These are phyloP conservation scores for Geranium rotundifolium DNA, from an alignment of 345 rosid species.

Conservation along the genomic window DNA sequence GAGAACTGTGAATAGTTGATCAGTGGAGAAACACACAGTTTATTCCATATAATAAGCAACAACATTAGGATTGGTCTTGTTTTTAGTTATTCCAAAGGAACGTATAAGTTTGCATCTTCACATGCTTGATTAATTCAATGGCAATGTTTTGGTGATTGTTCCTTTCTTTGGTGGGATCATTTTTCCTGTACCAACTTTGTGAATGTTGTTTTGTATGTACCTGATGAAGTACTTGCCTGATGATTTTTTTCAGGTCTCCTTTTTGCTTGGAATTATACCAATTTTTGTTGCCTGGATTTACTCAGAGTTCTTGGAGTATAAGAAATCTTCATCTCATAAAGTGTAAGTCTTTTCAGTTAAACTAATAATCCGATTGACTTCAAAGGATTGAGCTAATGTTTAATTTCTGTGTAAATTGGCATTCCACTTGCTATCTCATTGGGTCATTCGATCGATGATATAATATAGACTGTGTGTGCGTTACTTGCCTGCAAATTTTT, in stretches of 20 bases:
- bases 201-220: not conserved
- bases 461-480: too few species aligned
- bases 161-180: not conserved
- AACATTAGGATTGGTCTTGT: not conserved
- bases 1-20: too few species aligned
- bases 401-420: too few species aligned
- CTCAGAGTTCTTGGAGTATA: constrained; percentile 63
- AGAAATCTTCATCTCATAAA: constrained; percentile 20
- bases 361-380: too few species aligned
- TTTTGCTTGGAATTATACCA: constrained; percentile 60
- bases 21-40: not conserved
- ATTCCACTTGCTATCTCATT: too few species aligned
- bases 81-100: not conserved
- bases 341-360: too few species aligned
- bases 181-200: not conserved
- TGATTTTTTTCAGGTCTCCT: constrained; percentile 47
- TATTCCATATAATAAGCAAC: not conserved
- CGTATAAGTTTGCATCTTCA: constrained; percentile 5
- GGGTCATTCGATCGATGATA: too few species aligned
- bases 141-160: not conserved
- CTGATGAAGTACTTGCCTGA: not conserved
- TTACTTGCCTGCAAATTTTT: too few species aligned
- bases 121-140: constrained; percentile 1
- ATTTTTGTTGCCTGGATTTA: constrained; percentile 68
- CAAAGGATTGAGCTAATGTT: too few species aligned